Evolutionary conservation across 148 eudicot genomes (phyloP), one percentile per base, ranked within the genome.

Genomic region (Simmondsia chinensis): DNA sequence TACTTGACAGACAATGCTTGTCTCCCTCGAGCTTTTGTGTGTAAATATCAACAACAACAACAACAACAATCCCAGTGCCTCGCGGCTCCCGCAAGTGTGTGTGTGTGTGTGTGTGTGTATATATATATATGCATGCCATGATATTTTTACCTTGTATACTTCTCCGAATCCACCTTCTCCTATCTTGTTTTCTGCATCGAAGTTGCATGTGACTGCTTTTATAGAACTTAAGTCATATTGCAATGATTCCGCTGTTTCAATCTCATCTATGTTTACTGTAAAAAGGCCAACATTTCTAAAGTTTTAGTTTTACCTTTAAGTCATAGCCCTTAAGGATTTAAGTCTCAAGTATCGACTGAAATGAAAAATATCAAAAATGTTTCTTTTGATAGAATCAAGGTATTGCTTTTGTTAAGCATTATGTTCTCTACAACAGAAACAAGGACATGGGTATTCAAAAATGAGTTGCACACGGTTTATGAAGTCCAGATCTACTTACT

Each of bases 151-250:
- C 69, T 49, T 56, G 12, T 42, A 63, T 22, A 56, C 62, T 0
- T 6, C 31, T 1, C 54, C 62, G 39, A 47, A 61, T 30, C 66
- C 66, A n/a, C 66, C 66, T 39, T 60, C 28, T n/a, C 66, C 71
- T 1, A 66, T 50, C 21, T 59, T 66, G 1, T 60, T 59, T n/a
- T 48, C 45, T 1, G 1, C 2, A 0, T 61, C 48, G 39, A 66
- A 66, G 20, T 60, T 66, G 13, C 36, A 14, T 16, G 71, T 66
- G 15, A 61, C 71, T 28, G 21, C 28, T 42, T 14, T 32, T 6
- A 66, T 48, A 9, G 44, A 42, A 6, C 28, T 37, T 6, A 66
- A 41, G 3, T 60, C 52, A 32, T 26, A 29, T 23, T 66, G 71
- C 11, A 66, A 16, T 17, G 42, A 54, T 19, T 66, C 66, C 16